Evolutionary conservation across 225 moss, liverwort and hornwort species (phyloP).

Genomic region (Ulota crispa): DNA sequence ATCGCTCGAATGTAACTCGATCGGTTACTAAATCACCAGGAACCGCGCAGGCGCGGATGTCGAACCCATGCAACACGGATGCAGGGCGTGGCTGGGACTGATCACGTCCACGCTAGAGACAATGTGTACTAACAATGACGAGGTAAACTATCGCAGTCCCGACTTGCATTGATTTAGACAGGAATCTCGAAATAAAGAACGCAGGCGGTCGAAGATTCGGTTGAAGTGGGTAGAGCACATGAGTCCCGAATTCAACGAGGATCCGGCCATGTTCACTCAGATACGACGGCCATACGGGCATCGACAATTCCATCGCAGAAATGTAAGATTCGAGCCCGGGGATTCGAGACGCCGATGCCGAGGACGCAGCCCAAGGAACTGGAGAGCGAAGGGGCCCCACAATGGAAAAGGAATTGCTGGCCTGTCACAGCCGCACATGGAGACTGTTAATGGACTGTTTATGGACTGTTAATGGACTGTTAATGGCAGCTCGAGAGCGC

Average conservation of each 20-base stretch:
- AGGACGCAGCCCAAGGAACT: slow-evolving; percentile 6
- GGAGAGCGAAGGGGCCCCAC: neutral
- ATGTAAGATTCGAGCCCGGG: neutral
- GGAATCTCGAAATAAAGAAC: neutral
- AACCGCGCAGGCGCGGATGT: neutral
- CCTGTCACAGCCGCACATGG: neutral
- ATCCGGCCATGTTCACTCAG: neutral
- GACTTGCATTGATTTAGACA: neutral
- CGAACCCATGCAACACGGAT: neutral
- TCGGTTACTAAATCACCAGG: neutral
- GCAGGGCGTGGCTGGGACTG: neutral
- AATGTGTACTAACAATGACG: neutral
- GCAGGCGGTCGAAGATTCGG: neutral
- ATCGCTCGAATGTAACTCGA: neutral
- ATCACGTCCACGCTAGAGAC: neutral
- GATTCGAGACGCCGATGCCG: slow-evolving; percentile 33
- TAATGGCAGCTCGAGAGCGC: neutral
- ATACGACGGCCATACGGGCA: neutral
- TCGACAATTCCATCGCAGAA: neutral
- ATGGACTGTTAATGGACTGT: neutral
- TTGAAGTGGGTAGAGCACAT: neutral
- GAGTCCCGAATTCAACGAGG: neutral
- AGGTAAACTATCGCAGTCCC: neutral
- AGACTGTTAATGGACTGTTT: neutral
- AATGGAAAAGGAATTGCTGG: neutral